phyloP scores from a whole-genome alignment of 225 moss, liverwort and hornwort species.

The Antitrichia curtipendula region DNA sequence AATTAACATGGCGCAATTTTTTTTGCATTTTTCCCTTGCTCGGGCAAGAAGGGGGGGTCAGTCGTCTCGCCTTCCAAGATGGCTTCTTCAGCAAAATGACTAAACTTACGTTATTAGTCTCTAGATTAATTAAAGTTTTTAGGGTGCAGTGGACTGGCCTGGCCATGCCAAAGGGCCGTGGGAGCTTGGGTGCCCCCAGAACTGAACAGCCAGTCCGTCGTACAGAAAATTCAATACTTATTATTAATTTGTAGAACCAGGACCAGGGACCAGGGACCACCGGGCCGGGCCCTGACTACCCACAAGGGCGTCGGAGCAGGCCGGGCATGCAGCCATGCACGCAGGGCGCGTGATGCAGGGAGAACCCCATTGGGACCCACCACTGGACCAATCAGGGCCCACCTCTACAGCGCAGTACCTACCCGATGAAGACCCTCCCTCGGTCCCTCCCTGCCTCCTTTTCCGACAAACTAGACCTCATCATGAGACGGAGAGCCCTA shows the following conservation, averaged over 20 bases:
- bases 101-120: no score
- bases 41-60: no score
- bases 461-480: background rate
- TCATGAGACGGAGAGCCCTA: slow-evolving; percentile 1
- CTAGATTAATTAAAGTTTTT: background rate
- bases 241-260: background rate
- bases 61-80: no score
- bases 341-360: background rate
- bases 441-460: background rate
- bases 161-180: background rate
- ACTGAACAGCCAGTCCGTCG: background rate
- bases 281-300: no score
- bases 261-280: no score
- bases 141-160: background rate
- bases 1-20: no score
- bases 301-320: background rate
- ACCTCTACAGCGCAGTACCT: background rate
- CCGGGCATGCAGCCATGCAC: background rate
- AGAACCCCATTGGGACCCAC: background rate
- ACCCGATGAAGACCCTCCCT: background rate
- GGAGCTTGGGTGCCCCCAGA: background rate
- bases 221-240: background rate
- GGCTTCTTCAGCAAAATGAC: background rate
- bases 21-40: no score
- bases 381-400: background rate